A percentile compares a stretch with the other conserved stretches of the same genome.
phyloP scores from a whole-genome alignment of 148 eudicot species.

The Gaultheria prostrata region DNA sequence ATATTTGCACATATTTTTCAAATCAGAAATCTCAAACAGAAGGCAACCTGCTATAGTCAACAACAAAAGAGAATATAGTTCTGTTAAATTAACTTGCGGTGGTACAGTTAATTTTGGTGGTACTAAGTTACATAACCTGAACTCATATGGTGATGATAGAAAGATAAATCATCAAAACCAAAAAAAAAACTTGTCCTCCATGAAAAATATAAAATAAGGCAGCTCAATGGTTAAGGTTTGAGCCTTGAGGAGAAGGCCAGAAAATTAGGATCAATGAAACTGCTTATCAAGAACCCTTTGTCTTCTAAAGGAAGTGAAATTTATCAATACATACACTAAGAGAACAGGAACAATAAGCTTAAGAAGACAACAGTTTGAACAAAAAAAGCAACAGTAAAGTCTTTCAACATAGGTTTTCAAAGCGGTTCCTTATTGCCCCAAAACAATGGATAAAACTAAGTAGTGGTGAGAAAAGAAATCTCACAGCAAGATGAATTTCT shows the following conservation, averaged over 20 bases:
- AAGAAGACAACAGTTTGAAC: background rate
- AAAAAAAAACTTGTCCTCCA: background rate
- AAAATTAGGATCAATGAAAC: background rate
- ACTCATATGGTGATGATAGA: background rate
- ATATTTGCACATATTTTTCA: slow-evolving; percentile 14
- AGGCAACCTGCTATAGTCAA: background rate
- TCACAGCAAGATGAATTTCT: slow-evolving; percentile 74
- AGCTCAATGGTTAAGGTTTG: background rate
- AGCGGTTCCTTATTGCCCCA: background rate
- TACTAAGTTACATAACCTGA: background rate
- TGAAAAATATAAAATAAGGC: background rate
- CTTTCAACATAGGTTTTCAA: background rate
- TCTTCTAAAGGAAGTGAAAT: background rate
- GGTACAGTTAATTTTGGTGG: too few species aligned
- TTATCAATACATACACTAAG: background rate
- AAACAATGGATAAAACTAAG: background rate
- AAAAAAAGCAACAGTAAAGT: background rate
- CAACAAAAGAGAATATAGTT: background rate
- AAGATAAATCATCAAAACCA: background rate
- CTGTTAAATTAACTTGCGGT: background rate
- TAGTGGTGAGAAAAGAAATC: slow-evolving; percentile 17
- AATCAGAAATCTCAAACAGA: slow-evolving; percentile 7
- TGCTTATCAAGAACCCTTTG: too few species aligned
- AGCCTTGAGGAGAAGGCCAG: background rate
- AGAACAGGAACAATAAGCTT: slow-evolving; percentile 6